phyloP scores from a whole-genome alignment of 441 rosid species.

The Euphorbia corollata region DNA sequence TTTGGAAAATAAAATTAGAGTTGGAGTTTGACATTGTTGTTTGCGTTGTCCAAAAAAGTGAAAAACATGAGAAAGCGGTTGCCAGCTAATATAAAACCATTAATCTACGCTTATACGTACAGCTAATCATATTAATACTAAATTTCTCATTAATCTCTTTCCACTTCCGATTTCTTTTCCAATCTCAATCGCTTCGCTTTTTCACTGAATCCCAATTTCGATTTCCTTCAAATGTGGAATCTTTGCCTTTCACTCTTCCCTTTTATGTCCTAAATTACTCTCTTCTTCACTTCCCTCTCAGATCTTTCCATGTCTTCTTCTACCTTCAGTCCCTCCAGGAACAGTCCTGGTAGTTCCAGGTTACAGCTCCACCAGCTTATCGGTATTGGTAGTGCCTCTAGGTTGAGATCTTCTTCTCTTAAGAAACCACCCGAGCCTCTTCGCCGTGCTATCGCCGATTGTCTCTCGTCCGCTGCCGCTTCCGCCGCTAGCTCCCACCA shows the following conservation, averaged over 20 bases:
- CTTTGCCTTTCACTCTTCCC: background rate
- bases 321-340: constrained; percentile 51
- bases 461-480: constrained; percentile 53
- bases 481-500: constrained; percentile 43
- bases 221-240: constrained; percentile 12
- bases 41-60: background rate
- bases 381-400: constrained; percentile 36
- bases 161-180: background rate
- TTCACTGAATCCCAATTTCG: constrained; percentile 8
- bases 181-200: constrained; percentile 10
- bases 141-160: constrained; percentile 1
- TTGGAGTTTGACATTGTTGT: background rate
- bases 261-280: background rate
- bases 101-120: constrained; percentile 26
- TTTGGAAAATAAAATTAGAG: background rate
- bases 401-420: constrained; percentile 74
- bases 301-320: constrained; percentile 33
- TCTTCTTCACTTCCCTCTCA: background rate
- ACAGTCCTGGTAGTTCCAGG: constrained; percentile 56
- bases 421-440: constrained; percentile 96
- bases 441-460: constrained; percentile 87
- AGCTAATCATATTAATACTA: constrained; percentile 18
- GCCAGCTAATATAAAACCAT: constrained; percentile 32
- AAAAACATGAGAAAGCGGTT: constrained; percentile 24
- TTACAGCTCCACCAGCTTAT: constrained; percentile 34